Conservation (phyloP, 2,329 filamentous ascomycete species). For the Colletotrichum eremochloae region DNA sequence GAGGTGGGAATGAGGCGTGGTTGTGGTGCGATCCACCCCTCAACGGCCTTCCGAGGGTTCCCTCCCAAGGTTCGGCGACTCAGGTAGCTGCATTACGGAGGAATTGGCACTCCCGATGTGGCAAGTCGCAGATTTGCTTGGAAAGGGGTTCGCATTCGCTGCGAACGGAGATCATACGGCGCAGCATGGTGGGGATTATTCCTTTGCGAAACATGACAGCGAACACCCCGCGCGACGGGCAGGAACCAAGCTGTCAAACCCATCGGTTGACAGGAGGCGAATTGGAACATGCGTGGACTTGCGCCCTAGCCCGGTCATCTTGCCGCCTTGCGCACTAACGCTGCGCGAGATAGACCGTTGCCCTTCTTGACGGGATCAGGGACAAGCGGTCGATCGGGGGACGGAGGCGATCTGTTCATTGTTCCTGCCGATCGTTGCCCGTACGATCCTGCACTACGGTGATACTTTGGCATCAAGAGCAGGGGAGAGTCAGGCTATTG, state of each 20-base stretch:
- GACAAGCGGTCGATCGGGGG: slow-evolving; percentile 12
- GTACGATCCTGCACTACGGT: neutral
- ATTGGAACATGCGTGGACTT: neutral
- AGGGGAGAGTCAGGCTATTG: slow-evolving; percentile 10
- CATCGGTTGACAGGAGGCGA: neutral
- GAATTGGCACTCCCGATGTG: slow-evolving; percentile 21
- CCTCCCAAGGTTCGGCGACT: slow-evolving; percentile 15
- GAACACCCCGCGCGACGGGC: neutral
- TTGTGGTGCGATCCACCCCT: neutral
- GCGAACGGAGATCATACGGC: neutral
- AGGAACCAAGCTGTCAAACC: neutral
- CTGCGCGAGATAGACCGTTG: neutral
- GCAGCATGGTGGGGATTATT: neutral
- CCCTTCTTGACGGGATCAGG: neutral
- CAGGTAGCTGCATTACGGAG: slow-evolving; percentile 27
- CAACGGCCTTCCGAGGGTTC: neutral
- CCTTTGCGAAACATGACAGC: neutral
- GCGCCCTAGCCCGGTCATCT: neutral
- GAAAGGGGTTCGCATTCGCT: neutral
- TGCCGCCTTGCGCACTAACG: neutral
- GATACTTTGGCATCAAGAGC: neutral
- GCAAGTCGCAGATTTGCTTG: neutral
- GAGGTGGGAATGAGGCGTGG: neutral
- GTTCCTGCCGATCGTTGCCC: slow-evolving; percentile 25
- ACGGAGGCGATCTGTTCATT: slow-evolving; percentile 10